These are phyloP conservation scores for Alloascoidea africana DNA, from an alignment of 805 yeast genomes.

Conservation along the genomic window DNA sequence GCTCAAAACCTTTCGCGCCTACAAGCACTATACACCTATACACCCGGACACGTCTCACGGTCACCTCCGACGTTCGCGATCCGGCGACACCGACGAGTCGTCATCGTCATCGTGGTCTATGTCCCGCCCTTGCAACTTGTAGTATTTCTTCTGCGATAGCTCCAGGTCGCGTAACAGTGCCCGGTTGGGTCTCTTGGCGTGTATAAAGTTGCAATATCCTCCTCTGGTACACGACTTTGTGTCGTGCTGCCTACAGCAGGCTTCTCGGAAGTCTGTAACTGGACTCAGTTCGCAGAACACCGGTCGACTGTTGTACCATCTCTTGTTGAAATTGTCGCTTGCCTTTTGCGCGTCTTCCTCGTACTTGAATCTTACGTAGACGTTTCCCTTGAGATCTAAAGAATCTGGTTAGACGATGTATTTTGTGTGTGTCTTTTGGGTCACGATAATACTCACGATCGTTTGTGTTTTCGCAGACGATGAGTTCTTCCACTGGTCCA, in stretches of 20 bases:
- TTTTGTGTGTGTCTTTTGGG: background rate
- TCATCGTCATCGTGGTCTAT: too few species aligned
- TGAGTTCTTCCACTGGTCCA: slow-evolving; percentile 42
- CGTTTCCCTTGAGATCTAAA: slow-evolving; percentile 61
- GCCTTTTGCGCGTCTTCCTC: slow-evolving; percentile 47
- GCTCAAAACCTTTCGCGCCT: too few species aligned
- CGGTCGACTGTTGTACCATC: slow-evolving; percentile 77
- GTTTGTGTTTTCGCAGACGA: slow-evolving; percentile 72
- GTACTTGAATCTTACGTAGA: slow-evolving; percentile 47
- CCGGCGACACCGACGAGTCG: background rate
- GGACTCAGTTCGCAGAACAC: slow-evolving; percentile 71
- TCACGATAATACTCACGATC: slow-evolving; percentile 30
- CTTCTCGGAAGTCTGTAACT: slow-evolving; percentile 51
- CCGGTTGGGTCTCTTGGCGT: slow-evolving; percentile 41
- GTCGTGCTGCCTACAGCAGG: slow-evolving; percentile 64
- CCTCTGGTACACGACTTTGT: slow-evolving; percentile 57
- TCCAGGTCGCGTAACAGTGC: slow-evolving; percentile 27
- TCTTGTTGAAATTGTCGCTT: slow-evolving; percentile 43
- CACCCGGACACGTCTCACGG: too few species aligned
- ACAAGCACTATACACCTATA: too few species aligned
- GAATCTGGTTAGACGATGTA: background rate
- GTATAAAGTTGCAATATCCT: slow-evolving; percentile 79
- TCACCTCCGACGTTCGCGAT: background rate
- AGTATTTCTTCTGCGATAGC: slow-evolving; percentile 19
- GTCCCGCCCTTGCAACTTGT: background rate